phyloP scores from a whole-genome alignment of 331 rosid genomes.

The Rhamnella rubrinervis region DNA sequence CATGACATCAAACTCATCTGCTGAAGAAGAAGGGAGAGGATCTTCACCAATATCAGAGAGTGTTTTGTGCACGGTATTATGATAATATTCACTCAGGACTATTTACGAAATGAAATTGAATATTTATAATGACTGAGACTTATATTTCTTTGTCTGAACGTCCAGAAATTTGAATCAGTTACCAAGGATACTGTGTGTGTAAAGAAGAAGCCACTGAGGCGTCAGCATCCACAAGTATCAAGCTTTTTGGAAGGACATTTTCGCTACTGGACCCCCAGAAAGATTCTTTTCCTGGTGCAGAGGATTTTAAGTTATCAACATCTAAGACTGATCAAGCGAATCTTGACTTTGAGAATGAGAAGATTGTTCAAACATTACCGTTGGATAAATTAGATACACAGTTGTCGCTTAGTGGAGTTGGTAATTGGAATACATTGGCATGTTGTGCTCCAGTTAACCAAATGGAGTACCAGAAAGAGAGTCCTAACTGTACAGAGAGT shows the following conservation, averaged over 20 bases:
- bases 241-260: slow-evolving; percentile 85
- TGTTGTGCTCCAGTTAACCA: slow-evolving; percentile 27
- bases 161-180: slow-evolving; percentile 56
- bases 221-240: slow-evolving; percentile 41
- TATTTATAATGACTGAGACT: background rate
- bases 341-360: slow-evolving; percentile 27
- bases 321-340: slow-evolving; percentile 22
- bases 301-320: slow-evolving; percentile 24
- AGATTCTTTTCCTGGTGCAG: slow-evolving; percentile 25
- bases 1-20: slow-evolving; percentile 38
- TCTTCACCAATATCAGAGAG: slow-evolving; percentile 32
- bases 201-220: slow-evolving; percentile 25
- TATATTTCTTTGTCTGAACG: slow-evolving; percentile 12
- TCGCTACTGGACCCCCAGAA: slow-evolving; percentile 37
- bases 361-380: slow-evolving; percentile 33
- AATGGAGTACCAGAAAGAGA: slow-evolving; percentile 29
- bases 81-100: background rate
- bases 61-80: slow-evolving; percentile 46
- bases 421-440: slow-evolving; percentile 25
- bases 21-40: slow-evolving; percentile 51
- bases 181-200: slow-evolving; percentile 28
- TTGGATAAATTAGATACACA: slow-evolving; percentile 32
- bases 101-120: background rate
- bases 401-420: slow-evolving; percentile 48
- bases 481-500: slow-evolving; percentile 17